These are phyloP conservation scores for Polysphondylium violaceum DNA, from an alignment of 78 protist genomes.

Conservation along the genomic window DNA sequence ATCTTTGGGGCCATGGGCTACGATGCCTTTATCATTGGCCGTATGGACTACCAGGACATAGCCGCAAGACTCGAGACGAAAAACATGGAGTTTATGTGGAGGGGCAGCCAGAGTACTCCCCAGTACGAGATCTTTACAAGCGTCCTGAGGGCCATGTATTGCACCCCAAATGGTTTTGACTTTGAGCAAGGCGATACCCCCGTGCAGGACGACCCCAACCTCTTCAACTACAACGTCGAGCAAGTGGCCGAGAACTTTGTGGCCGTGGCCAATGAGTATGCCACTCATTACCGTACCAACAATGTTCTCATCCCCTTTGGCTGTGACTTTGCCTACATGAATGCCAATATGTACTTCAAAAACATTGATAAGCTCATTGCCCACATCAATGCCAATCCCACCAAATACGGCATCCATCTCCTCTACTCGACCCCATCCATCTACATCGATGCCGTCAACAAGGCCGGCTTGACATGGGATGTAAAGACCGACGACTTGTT, in stretches of 20 bases:
- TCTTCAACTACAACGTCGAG: slow-evolving; percentile 40
- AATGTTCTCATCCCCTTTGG: slow-evolving; percentile 90
- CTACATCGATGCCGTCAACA: slow-evolving; percentile 73
- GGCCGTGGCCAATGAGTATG: slow-evolving; percentile 50
- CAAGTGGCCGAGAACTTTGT: slow-evolving; percentile 48
- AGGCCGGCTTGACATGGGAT: slow-evolving; percentile 43
- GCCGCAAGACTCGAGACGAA: slow-evolving; percentile 10
- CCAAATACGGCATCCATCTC: slow-evolving; percentile 58
- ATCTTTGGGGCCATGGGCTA: slow-evolving; percentile 89
- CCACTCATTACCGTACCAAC: slow-evolving; percentile 71
- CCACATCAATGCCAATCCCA: slow-evolving; percentile 69
- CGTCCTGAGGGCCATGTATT: slow-evolving; percentile 73
- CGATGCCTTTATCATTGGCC: slow-evolving; percentile 89
- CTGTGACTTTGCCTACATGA: slow-evolving; percentile 88
- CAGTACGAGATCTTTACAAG: slow-evolving; percentile 77
- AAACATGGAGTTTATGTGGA: slow-evolving; percentile 86
- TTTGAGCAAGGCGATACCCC: slow-evolving; percentile 82
- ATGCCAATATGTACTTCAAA: slow-evolving; percentile 83
- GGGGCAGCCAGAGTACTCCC: slow-evolving; percentile 42
- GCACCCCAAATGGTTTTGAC: slow-evolving; percentile 72
- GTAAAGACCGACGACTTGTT: slow-evolving; percentile 91
- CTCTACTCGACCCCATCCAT: slow-evolving; percentile 85
- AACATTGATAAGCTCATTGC: slow-evolving; percentile 89
- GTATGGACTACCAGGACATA: slow-evolving; percentile 91
- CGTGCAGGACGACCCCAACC: slow-evolving; percentile 81